A percentile compares a stretch with the other conserved stretches of the same genome.
Evolutionary conservation across 2,329 filamentous ascomycete genomes (phyloP).

Genomic region (Aspergillus sp.): DNA sequence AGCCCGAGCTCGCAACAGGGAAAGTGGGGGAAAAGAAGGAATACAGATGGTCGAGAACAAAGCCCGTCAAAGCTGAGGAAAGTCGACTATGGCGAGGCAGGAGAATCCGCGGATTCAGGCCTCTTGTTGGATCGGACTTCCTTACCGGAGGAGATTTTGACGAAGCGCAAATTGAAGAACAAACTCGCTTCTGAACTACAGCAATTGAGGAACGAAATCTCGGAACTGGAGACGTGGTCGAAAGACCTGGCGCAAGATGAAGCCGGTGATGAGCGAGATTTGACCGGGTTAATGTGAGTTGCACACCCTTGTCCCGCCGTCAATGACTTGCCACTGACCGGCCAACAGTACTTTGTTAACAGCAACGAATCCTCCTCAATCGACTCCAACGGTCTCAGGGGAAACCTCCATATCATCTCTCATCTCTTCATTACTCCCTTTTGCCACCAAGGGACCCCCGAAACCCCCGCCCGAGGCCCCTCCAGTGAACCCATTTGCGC

Average conservation of each 20-base stretch:
- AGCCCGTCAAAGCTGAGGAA: slow-evolving; percentile 35
- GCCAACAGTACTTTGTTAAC: slow-evolving; percentile 35
- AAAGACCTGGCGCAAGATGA: slow-evolving; percentile 52
- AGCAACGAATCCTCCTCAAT: slow-evolving; percentile 30
- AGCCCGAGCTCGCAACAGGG: slow-evolving; percentile 39
- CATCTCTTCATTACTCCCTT: slow-evolving; percentile 46
- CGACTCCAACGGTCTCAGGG: slow-evolving; percentile 25
- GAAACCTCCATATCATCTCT: slow-evolving; percentile 37
- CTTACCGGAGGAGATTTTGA: slow-evolving; percentile 28
- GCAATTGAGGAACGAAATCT: slow-evolving; percentile 61
- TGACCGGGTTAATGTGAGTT: slow-evolving; percentile 39
- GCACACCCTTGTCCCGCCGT: neutral
- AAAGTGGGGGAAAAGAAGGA: slow-evolving; percentile 29
- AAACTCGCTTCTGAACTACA: slow-evolving; percentile 59
- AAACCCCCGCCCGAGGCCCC: slow-evolving; percentile 40
- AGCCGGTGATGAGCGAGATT: slow-evolving; percentile 30
- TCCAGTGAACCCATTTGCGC: slow-evolving; percentile 66
- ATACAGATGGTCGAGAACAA: slow-evolving; percentile 24
- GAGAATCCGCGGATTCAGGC: slow-evolving; percentile 10
- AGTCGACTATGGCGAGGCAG: slow-evolving; percentile 21
- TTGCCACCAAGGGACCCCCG: slow-evolving; percentile 33
- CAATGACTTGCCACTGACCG: slow-evolving; percentile 20
- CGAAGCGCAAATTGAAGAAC: slow-evolving; percentile 57
- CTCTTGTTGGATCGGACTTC: slow-evolving; percentile 13
- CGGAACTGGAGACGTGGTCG: slow-evolving; percentile 60